Percentiles rank a stretch among this genome's conserved stretches.
Evolutionary conservation across 2,329 filamentous ascomycete species (phyloP).

Genomic region (Pyricularia sp.): DNA sequence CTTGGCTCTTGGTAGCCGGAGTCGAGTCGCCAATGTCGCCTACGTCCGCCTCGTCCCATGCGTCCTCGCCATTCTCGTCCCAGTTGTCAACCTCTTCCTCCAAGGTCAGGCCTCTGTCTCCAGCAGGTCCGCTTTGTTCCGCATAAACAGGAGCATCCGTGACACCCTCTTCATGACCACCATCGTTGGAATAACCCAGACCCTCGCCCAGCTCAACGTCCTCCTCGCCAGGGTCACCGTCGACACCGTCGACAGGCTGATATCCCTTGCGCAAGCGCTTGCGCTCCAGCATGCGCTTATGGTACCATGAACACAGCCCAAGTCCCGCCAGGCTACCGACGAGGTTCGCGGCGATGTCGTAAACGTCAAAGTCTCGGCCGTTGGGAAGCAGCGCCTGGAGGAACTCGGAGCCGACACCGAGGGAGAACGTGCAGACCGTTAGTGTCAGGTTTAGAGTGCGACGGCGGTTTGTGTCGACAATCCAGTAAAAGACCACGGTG

Average conservation of each 20-base stretch:
- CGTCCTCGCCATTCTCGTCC: constrained; percentile 70
- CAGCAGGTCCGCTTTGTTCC: constrained; percentile 9
- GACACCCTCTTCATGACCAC: constrained; percentile 58
- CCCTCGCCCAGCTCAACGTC: constrained; percentile 72
- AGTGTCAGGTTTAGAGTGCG: constrained; percentile 79
- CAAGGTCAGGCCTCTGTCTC: constrained; percentile 32
- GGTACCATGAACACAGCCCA: constrained; percentile 79
- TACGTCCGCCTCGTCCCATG: constrained; percentile 45
- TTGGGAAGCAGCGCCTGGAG: constrained; percentile 68
- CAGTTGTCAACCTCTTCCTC: constrained; percentile 87
- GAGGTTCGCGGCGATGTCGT: constrained; percentile 82
- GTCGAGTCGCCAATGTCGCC: constrained; percentile 16
- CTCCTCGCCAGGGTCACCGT: constrained; percentile 44
- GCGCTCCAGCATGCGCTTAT: constrained; percentile 89
- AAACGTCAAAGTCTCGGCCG: constrained; percentile 62
- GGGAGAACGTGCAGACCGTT: constrained; percentile 61
- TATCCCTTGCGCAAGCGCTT: constrained; percentile 68
- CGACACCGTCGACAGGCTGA: constrained; percentile 39
- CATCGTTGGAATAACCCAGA: constrained; percentile 22
- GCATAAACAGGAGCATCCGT: constrained; percentile 18
- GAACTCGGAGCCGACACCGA: constrained; percentile 68
- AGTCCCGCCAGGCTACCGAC: constrained; percentile 66
- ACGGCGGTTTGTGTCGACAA: constrained; percentile 81
- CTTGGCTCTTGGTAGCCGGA: constrained; percentile 7
- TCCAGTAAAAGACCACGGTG: constrained; percentile 90